phyloP scores from a whole-genome alignment of 768 basidiomycete genomes.

The Tricholoma sp. region DNA sequence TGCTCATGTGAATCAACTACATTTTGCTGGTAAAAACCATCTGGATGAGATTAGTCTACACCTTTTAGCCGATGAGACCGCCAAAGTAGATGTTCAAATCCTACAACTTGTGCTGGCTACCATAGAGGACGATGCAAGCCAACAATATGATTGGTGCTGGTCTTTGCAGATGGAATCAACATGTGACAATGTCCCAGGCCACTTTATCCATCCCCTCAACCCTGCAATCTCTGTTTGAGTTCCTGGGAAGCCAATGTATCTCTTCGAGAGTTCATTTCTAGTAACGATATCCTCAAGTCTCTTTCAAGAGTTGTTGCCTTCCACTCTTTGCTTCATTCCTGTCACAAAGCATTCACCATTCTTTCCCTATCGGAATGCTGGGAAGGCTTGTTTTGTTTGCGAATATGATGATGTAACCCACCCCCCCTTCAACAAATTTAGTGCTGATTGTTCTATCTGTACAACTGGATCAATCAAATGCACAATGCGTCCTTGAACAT shows the following conservation, averaged over 20 bases:
- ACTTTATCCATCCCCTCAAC: background rate
- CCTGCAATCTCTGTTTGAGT: background rate
- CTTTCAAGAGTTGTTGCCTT: background rate
- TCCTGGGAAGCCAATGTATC: background rate
- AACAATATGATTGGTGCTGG: constrained; percentile 14
- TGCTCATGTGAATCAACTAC: background rate
- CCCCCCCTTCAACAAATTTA: background rate
- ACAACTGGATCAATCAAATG: background rate
- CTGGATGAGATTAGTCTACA: background rate
- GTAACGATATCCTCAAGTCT: constrained; percentile 7
- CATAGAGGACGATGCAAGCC: constrained; percentile 2
- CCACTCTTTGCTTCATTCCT: background rate
- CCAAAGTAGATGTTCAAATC: background rate
- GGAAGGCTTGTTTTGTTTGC: constrained; percentile 12
- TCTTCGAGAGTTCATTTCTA: background rate
- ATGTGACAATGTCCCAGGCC: background rate
- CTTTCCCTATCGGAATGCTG: constrained; percentile 5
- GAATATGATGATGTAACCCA: constrained; percentile 1
- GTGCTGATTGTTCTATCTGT: background rate
- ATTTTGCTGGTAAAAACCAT: background rate
- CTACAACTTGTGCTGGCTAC: background rate
- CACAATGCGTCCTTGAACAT: background rate
- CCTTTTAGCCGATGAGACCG: background rate
- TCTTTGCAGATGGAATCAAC: background rate
- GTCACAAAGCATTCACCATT: background rate